Evolutionary conservation across 2,329 filamentous ascomycete genomes (phyloP).

Genomic region (Claviceps pusilla): DNA sequence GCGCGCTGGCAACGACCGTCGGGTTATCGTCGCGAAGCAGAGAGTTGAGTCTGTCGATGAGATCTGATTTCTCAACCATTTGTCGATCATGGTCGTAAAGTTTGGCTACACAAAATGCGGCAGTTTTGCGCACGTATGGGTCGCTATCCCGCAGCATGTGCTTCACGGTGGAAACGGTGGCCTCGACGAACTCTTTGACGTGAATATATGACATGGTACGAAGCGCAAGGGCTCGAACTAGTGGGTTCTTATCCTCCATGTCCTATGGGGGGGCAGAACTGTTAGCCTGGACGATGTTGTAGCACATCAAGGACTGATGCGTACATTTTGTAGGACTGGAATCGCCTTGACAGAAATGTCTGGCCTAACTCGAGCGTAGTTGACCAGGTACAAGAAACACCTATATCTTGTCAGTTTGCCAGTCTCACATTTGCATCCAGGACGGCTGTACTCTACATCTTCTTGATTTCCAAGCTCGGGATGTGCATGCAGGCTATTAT

Average conservation of each 20-base stretch:
- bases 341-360: conserved; percentile 89
- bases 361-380: conserved; percentile 87
- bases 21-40: conserved; percentile 93
- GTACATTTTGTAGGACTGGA: conserved; percentile 66
- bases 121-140: conserved; percentile 94
- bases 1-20: conserved; percentile 85
- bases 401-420: conserved; percentile 28
- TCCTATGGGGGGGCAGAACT: conserved; percentile 38
- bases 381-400: conserved; percentile 95
- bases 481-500: conserved; percentile 93
- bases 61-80: conserved; percentile 76
- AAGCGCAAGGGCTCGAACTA: conserved; percentile 81
- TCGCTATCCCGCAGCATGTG: conserved; percentile 70
- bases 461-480: conserved; percentile 92
- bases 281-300: neutral
- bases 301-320: conserved; percentile 9
- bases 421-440: neutral
- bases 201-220: conserved; percentile 97
- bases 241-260: conserved; percentile 81
- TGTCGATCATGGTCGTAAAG: conserved; percentile 90
- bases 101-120: conserved; percentile 91
- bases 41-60: conserved; percentile 81
- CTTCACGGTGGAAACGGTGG: conserved; percentile 73
- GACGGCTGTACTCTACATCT: conserved; percentile 52
- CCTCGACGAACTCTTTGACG: conserved; percentile 87